Base-by-base conservation (phyloP, 2,329 filamentous ascomycete genomes). In the Scopulariopsis brevicaulis region DNA sequence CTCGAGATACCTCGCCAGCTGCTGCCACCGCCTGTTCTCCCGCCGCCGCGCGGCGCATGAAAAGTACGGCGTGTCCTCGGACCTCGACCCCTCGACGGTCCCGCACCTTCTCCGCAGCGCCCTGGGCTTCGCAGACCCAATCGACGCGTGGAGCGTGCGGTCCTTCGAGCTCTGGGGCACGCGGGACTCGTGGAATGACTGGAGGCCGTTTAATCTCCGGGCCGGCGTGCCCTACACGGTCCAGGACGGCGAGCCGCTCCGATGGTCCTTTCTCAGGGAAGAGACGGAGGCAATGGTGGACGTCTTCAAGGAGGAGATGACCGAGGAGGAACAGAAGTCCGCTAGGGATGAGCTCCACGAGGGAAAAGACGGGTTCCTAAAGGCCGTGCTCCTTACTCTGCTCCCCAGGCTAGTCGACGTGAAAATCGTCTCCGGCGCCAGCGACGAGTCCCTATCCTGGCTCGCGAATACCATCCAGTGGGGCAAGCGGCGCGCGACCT, bases 161-260 rank as follows among this genome's bases (percentile, higher is more conserved):
- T 59, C 57, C 6, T n/a, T 57, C 4, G 59, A 57, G 24, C 12
- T 55, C 18, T 57, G 59, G 57, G 57, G 57, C 11, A 20, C 20
- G 51, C 57, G 59, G 1, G 18, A 11, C 5, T 14, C n/a, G 2
- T 59, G 54, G 54, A n/a, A 40, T 8, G 56, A 58, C 18, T 60
- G 59, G 59, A 10, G 10, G 25, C 53, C 59, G 22, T 54, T 58
- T 37, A 54, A 15, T 28, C 51, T 56, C 28, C 11, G 43, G 22
- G 35, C 22, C 25, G 50, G 43, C 12, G 15, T 15, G 11, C 37
- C 18, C 4, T 52, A 43, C 40, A 34, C 52, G 8, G 28, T 7
- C 20, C 8, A n/a, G 22, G 53, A 34, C 3, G 43, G 20, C 18
- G 18, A n/a, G 15, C 43, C 43, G 43, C 4, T 48, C 14, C 18